phyloP scores from a whole-genome alignment of 1,284 basidiomycete genomes.

The Ustilago xerochloae region DNA sequence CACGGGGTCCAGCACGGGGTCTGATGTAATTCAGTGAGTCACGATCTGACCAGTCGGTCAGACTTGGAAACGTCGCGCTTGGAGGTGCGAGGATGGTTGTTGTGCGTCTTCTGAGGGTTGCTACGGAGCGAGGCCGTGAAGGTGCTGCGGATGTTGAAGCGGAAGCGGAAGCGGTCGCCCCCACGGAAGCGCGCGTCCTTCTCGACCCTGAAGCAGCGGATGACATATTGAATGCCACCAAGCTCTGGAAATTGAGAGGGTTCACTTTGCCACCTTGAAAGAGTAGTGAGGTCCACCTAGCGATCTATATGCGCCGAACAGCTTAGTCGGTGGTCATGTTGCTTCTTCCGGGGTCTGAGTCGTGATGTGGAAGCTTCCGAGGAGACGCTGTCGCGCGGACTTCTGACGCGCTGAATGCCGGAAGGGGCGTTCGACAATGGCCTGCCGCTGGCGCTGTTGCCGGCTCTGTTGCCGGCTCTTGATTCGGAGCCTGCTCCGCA shows the following conservation, averaged over 20 bases:
- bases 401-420: no score
- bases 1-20: no score
- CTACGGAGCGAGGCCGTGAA: not conserved
- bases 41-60: slow-evolving; percentile 15
- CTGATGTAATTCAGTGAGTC: slow-evolving; percentile 3
- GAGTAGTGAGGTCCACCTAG: no score
- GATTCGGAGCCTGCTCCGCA: no score
- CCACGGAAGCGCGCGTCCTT: slow-evolving; percentile 24
- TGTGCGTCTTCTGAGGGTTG: not conserved
- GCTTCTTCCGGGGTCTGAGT: not conserved
- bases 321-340: not conserved
- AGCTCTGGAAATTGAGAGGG: not conserved
- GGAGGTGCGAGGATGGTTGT: slow-evolving; percentile 2
- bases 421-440: no score
- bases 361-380: not conserved
- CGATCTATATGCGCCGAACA: not conserved
- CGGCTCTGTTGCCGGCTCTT: no score
- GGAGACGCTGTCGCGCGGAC: not conserved
- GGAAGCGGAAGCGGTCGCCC: slow-evolving; percentile 14
- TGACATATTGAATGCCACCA: slow-evolving; percentile 9
- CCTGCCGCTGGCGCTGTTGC: no score
- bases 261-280: not conserved
- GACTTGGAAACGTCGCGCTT: not conserved
- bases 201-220: slow-evolving; percentile 6
- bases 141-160: slow-evolving; percentile 7